A percentile compares a stretch with the other conserved stretches of the same genome.
phyloP scores from a whole-genome alignment of 2,329 filamentous ascomycete species.

The Graphilbum fragrans region DNA sequence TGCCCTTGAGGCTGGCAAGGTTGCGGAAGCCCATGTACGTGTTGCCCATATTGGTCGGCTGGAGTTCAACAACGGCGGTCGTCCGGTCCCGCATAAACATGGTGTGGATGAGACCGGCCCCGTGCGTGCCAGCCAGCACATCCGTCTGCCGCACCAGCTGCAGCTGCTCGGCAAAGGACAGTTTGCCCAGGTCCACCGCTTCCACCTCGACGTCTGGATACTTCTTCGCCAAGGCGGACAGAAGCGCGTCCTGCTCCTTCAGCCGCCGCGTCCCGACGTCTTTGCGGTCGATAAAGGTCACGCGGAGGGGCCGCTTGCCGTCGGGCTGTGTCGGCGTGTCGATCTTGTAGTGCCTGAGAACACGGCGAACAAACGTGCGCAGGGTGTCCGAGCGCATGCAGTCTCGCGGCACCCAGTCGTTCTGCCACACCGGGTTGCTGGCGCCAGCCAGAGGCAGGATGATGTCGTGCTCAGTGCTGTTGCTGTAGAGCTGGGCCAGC shows the following conservation, averaged over 20 bases:
- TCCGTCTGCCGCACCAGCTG: slow-evolving; percentile 21
- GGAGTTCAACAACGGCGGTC: slow-evolving; percentile 27
- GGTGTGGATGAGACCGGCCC: slow-evolving; percentile 27
- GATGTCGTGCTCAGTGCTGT: slow-evolving; percentile 14
- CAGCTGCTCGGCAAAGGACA: slow-evolving; percentile 24
- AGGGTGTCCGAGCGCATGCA: slow-evolving; percentile 20
- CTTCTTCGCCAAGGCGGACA: slow-evolving; percentile 13
- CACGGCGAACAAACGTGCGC: slow-evolving; percentile 19
- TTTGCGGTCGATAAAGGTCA: slow-evolving; percentile 24
- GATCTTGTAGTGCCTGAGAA: slow-evolving; percentile 17
- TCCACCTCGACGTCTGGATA: slow-evolving; percentile 17
- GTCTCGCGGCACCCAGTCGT: slow-evolving; percentile 21
- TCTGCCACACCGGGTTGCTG: slow-evolving; percentile 28
- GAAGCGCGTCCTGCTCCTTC: slow-evolving; percentile 14
- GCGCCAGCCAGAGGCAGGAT: slow-evolving; percentile 27
- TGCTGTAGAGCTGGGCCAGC: slow-evolving; percentile 2
- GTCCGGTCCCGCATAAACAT: slow-evolving; percentile 24
- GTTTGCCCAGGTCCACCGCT: slow-evolving; percentile 22
- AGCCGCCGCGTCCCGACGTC: slow-evolving; percentile 17
- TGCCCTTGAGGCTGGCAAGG: slow-evolving; percentile 23
- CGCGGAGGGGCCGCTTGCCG: slow-evolving; percentile 5
- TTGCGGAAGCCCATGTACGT: slow-evolving; percentile 27
- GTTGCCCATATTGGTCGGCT: slow-evolving; percentile 21
- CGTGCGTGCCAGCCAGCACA: slow-evolving; percentile 29
- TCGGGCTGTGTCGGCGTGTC: neutral